A percentile compares a stretch with the other conserved stretches of the same genome.
These are phyloP conservation scores for Escallonia herrerae DNA, from an alignment of 129 eudicot species.

Conservation along the genomic window DNA sequence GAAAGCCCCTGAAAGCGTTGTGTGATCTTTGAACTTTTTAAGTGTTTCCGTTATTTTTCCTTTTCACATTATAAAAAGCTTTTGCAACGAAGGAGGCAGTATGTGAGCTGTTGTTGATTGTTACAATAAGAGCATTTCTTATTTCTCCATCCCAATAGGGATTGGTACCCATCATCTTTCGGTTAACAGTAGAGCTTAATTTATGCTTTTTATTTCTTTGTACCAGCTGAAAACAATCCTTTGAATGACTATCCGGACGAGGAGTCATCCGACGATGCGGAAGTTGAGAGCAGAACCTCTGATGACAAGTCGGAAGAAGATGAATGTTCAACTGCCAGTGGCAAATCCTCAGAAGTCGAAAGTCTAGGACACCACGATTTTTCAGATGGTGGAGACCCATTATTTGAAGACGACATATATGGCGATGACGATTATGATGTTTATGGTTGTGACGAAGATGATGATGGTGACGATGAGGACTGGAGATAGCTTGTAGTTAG, in stretches of 20 bases:
- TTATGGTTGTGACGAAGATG: background rate
- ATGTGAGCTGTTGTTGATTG: background rate
- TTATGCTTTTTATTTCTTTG: slow-evolving; percentile 3
- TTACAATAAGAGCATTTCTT: too few relatives aligned
- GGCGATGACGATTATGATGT: background rate
- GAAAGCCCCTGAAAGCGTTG: too few relatives aligned
- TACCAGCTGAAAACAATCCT: slow-evolving; percentile 78
- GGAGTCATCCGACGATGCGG: slow-evolving; percentile 41
- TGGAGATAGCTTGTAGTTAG: background rate
- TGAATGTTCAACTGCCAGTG: slow-evolving; percentile 20
- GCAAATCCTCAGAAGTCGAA: slow-evolving; percentile 12
- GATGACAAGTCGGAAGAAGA: slow-evolving; percentile 42
- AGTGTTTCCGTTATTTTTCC: too few relatives aligned
- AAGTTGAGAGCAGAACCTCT: slow-evolving; percentile 30
- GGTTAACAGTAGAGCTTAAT: background rate
- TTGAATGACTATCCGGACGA: slow-evolving; percentile 87
- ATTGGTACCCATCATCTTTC: too few relatives aligned
- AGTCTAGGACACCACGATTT: slow-evolving; percentile 3
- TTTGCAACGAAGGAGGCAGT: too few relatives aligned
- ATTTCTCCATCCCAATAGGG: too few relatives aligned
- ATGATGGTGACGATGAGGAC: slow-evolving; percentile 2
- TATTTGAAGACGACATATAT: slow-evolving; percentile 20
- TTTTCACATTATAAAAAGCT: too few relatives aligned
- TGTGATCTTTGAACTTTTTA: too few relatives aligned
- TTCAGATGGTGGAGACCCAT: slow-evolving; percentile 10